A percentile compares a stretch with the other conserved stretches of the same genome.
These are phyloP conservation scores for Citrus australasica DNA, from an alignment of 345 rosid genomes.

Conservation along the genomic window DNA sequence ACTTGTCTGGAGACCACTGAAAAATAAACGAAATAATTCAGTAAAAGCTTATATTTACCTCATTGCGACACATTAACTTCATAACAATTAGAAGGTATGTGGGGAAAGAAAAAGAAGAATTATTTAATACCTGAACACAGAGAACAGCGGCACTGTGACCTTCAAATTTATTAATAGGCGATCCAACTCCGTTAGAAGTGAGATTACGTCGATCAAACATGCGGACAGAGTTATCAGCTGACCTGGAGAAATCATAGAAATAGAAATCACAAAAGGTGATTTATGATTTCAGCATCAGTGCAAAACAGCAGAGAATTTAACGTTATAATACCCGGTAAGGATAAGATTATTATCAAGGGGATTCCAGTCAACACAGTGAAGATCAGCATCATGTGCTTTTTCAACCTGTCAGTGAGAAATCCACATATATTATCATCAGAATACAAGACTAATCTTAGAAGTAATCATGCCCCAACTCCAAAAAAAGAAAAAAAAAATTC, in stretches of 20 bases:
- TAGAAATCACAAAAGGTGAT: not conserved
- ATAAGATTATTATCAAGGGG: conserved; percentile 85
- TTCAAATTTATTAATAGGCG: conserved; percentile 76
- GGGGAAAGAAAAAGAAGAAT: not conserved
- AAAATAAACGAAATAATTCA: conserved; percentile 12
- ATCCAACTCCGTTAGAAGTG: conserved; percentile 68
- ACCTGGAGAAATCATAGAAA: conserved; percentile 41
- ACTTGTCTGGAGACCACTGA: conserved; percentile 90
- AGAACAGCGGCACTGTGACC: conserved; percentile 92
- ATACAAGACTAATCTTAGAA: not conserved
- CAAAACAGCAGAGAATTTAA: conserved; percentile 3
- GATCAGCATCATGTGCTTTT: conserved; percentile 93
- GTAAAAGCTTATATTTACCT: not conserved
- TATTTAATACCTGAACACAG: conserved; percentile 72
- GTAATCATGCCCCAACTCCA: not conserved
- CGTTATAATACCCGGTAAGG: conserved; percentile 69
- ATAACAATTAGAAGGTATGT: not conserved
- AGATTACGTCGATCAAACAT: conserved; percentile 91
- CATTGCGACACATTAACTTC: not conserved
- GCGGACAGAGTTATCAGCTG: conserved; percentile 90
- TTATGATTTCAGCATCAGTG: conserved; percentile 4
- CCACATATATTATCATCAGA: not conserved
- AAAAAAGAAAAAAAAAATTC: not conserved
- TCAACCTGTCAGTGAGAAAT: conserved; percentile 59
- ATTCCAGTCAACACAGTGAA: conserved; percentile 98